Evolutionary conservation across 352 stramenopile genomes (phyloP).

Genomic region (Phytophthora sp.): DNA sequence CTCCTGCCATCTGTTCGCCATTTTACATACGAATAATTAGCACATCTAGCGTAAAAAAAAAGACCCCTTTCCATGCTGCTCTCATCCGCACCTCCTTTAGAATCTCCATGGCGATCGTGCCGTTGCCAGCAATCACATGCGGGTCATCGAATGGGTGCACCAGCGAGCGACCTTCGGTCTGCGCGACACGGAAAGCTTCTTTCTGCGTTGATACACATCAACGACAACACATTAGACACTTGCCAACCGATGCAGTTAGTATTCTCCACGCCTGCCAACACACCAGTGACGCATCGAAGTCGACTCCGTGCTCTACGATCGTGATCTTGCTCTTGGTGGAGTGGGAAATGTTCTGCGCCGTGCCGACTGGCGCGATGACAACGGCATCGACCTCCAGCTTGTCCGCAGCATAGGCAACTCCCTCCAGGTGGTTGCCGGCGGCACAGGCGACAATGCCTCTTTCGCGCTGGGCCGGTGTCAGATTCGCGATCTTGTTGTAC

Average conservation of each 20-base stretch:
- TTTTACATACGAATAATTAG: conserved; percentile 5
- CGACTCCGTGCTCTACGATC: conserved; percentile 95
- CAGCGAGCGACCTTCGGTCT: conserved; percentile 93
- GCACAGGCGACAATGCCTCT: conserved; percentile 84
- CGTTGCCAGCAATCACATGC: conserved; percentile 97
- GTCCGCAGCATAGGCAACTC: conserved; percentile 94
- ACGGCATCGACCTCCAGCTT: conserved; percentile 94
- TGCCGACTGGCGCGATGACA: conserved; percentile 97
- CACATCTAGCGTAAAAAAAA: too few relatives aligned
- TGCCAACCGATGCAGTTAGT: not conserved
- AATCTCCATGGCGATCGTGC: conserved; percentile 96
- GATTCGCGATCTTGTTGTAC: conserved; percentile 98
- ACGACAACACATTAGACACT: not conserved
- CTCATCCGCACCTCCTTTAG: conserved; percentile 62
- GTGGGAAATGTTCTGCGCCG: conserved; percentile 89
- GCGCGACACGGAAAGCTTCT: conserved; percentile 92
- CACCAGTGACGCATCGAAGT: conserved; percentile 95
- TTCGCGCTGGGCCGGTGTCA: conserved; percentile 80
- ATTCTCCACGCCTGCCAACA: conserved; percentile 3
- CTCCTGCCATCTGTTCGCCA: conserved; percentile 65
- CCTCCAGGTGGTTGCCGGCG: conserved; percentile 97
- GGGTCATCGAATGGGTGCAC: conserved; percentile 99
- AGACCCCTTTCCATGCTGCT: not conserved
- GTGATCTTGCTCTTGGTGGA: conserved; percentile 81
- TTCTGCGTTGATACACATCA: conserved; percentile 42